These are phyloP conservation scores for Harrya chromipes DNA, from an alignment of 768 basidiomycete species.

Conservation along the genomic window DNA sequence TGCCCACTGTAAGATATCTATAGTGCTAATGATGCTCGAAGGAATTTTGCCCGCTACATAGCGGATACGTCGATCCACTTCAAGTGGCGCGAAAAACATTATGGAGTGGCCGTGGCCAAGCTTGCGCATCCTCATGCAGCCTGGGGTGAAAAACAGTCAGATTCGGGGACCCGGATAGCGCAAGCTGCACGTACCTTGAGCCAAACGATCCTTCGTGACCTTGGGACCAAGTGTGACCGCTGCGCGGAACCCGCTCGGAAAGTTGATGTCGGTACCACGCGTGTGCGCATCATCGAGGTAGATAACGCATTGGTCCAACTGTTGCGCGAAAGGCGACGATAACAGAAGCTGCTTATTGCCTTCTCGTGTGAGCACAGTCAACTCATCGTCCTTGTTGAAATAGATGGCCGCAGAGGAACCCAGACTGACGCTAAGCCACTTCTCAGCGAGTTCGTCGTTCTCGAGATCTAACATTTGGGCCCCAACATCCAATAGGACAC, in stretches of 20 bases:
- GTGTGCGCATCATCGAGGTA: slow-evolving; percentile 20
- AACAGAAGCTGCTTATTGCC: slow-evolving; percentile 35
- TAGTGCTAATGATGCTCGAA: slow-evolving; percentile 7
- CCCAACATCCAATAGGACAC: slow-evolving; percentile 49
- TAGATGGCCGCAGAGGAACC: slow-evolving; percentile 23
- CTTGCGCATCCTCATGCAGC: slow-evolving; percentile 55
- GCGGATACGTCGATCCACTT: slow-evolving; percentile 41
- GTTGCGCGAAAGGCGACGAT: slow-evolving; percentile 28
- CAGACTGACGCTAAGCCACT: slow-evolving; percentile 35
- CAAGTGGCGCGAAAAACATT: slow-evolving; percentile 48
- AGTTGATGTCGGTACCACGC: slow-evolving; percentile 19
- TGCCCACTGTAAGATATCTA: slow-evolving; percentile 43
- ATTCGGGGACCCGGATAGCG: neutral
- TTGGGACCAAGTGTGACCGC: slow-evolving; percentile 15
- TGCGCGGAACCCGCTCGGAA: slow-evolving; percentile 13
- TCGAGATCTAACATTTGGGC: slow-evolving; percentile 50
- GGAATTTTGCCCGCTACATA: slow-evolving; percentile 13
- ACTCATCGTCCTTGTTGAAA: slow-evolving; percentile 16
- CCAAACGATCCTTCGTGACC: slow-evolving; percentile 16
- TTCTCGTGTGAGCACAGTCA: slow-evolving; percentile 36
- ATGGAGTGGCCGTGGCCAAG: slow-evolving; percentile 47
- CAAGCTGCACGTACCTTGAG: slow-evolving; percentile 8
- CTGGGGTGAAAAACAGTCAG: slow-evolving; percentile 23
- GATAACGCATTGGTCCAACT: slow-evolving; percentile 8
- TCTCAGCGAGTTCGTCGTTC: slow-evolving; percentile 36